Conservation (phyloP, 192 early-diverging fungal species). For the Coemansia sp. region DNA sequence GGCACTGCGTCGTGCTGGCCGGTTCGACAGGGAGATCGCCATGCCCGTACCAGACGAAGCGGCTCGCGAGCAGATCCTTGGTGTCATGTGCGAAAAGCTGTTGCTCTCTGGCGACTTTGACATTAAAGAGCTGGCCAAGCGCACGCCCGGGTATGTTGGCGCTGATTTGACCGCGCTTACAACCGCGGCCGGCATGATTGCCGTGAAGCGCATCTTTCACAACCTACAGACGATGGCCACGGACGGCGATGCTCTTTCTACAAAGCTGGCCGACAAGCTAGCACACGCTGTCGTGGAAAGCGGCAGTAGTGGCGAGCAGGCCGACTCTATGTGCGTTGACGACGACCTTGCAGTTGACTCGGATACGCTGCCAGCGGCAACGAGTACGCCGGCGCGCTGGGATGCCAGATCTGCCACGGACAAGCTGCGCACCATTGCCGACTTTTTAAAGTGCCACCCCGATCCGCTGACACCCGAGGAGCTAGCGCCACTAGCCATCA, state of each 20-base stretch:
- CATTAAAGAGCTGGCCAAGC: conserved; percentile 66
- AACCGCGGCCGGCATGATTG: conserved; percentile 86
- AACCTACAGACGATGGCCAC: conserved; percentile 13
- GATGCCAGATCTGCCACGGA: conserved; percentile 37
- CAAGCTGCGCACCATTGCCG: conserved; percentile 65
- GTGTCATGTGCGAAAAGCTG: conserved; percentile 58
- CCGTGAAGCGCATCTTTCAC: conserved; percentile 73
- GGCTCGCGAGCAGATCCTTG: conserved; percentile 66
- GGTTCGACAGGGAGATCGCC: conserved; percentile 85
- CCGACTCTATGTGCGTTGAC: conserved; percentile 4
- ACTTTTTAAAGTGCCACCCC: conserved; percentile 69
- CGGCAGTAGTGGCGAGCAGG: background rate
- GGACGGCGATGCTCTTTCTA: background rate
- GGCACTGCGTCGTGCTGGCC: conserved; percentile 76
- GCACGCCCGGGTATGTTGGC: conserved; percentile 97
- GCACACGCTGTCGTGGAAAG: conserved; percentile 1
- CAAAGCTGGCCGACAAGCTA: conserved; percentile 1
- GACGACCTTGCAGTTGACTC: background rate
- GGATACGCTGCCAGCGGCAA: background rate
- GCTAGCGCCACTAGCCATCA: conserved; percentile 80
- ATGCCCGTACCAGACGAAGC: conserved; percentile 90
- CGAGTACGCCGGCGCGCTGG: conserved; percentile 39
- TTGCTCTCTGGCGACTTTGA: conserved; percentile 82
- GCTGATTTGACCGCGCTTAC: conserved; percentile 93
- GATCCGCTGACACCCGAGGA: conserved; percentile 75